Evolutionary conservation across 169 alveolate species (phyloP), one percentile per base, ranked within the genome.

Genomic region (Plasmodium billcollinsi): DNA sequence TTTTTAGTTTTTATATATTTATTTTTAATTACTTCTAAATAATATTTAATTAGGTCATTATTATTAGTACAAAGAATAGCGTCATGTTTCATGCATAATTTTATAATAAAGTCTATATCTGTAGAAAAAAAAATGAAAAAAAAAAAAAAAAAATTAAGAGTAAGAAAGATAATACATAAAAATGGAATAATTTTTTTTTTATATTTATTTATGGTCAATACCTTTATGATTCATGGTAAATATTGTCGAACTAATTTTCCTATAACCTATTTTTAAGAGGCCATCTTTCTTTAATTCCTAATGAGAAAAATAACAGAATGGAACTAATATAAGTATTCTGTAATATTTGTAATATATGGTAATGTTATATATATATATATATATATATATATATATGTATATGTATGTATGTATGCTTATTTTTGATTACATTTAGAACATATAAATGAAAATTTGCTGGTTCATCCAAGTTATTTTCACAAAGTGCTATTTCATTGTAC

Each of bases 191-290:
- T 0, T 39, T 26, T 47, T 78, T 12, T 29, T 78, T 12, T 78
- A 39, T 65, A 52, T 58, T 74, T 33, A 43, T 43, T 74, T 61
- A 52, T 29, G 45, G 45, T 29, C 15, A 52, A 50, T 78, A 78
- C 89, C 89, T 61, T 78, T 78, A 59, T 78, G 78, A 66, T 78
- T 73, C 89, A 78, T 78, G 21, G 78, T 78, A 59, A 78, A 59
- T 49, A 78, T 71, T 29, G 47, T 15, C 9, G 76, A 52, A 52
- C 54, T 47, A 9, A 49, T 52, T 26, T 78, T 65, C 54, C 54
- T 78, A 78, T 45, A 49, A 9, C 89, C 89, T 21, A 78, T n/a
- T 65, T 78, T 78, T 66, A 78, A 70, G 15, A 78, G 33, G 9
- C 76, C 78, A 39, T 78, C 89, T 67, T 78, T 78, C 33, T 78